Conservation (phyloP, 2,329 filamentous ascomycete genomes). For the Acrocalymma vagum region DNA sequence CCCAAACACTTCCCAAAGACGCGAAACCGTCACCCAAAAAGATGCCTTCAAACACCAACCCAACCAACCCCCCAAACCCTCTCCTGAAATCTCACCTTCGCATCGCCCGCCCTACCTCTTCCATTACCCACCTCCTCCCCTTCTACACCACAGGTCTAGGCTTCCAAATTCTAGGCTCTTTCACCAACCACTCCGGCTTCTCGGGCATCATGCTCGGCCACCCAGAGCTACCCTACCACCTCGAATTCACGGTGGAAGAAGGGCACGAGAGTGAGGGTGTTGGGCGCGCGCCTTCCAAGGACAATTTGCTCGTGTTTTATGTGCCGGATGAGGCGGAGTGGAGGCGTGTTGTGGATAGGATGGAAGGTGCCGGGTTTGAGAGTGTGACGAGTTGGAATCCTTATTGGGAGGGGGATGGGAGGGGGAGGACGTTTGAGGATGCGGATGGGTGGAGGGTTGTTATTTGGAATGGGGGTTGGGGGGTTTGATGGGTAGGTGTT, state of each 20-base stretch:
- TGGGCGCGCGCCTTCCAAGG: slow-evolving; percentile 50
- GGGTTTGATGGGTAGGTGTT: no score
- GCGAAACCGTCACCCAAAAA: no score
- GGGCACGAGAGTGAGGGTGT: slow-evolving; percentile 48
- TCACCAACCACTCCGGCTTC: slow-evolving; percentile 50
- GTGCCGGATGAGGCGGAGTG: slow-evolving; percentile 43
- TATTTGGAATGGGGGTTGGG: slow-evolving; percentile 42
- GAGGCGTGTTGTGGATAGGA: slow-evolving; percentile 38
- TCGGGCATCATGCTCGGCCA: slow-evolving; percentile 55
- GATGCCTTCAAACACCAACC: no score
- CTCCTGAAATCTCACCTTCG: slow-evolving; percentile 40
- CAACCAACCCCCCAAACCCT: no score
- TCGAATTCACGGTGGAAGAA: slow-evolving; percentile 52
- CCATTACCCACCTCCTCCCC: slow-evolving; percentile 48
- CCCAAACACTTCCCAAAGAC: no score
- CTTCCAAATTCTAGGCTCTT: slow-evolving; percentile 46
- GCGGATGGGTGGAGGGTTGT: slow-evolving; percentile 57
- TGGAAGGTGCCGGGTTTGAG: slow-evolving; percentile 46
- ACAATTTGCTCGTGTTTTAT: slow-evolving; percentile 58
- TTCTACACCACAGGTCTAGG: slow-evolving; percentile 56
- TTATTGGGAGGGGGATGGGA: slow-evolving; percentile 52
- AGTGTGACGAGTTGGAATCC: slow-evolving; percentile 53
- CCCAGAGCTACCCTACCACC: slow-evolving; percentile 48
- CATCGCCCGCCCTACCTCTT: slow-evolving; percentile 53
- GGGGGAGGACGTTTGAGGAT: slow-evolving; percentile 56